Evolutionary conservation across 2,329 filamentous ascomycete species (phyloP).

Genomic region (Verticillium longisporum): DNA sequence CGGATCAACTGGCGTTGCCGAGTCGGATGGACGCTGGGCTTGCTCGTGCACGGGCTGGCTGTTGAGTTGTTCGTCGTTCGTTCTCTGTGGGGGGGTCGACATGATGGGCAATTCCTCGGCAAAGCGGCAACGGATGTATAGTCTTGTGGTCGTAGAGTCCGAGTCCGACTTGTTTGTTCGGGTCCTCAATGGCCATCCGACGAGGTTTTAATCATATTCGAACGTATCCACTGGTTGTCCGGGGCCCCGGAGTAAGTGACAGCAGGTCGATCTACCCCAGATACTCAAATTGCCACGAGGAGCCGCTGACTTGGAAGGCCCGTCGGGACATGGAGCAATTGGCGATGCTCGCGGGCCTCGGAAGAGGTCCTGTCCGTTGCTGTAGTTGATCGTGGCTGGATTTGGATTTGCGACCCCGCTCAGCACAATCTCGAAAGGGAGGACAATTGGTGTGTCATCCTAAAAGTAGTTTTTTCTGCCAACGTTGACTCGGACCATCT

Average conservation of each 20-base stretch:
- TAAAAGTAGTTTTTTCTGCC: not conserved
- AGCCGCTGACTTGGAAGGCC: not conserved
- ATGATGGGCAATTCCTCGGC: not conserved
- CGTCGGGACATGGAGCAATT: not conserved
- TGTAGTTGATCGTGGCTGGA: not conserved
- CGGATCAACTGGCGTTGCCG: not conserved
- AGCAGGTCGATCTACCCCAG: not conserved
- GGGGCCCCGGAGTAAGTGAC: not conserved
- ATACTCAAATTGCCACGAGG: not conserved
- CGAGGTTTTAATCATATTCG: not conserved
- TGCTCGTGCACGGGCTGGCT: not conserved
- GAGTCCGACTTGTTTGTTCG: not conserved
- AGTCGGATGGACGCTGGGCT: not conserved
- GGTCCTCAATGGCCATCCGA: not conserved
- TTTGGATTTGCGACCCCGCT: not conserved
- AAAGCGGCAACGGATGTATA: not conserved
- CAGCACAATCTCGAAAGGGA: not conserved
- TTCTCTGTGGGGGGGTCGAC: not conserved
- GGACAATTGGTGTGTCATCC: not conserved
- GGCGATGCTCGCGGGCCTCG: not conserved
- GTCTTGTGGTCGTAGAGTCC: not conserved
- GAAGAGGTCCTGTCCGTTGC: not conserved
- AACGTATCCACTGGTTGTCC: not conserved
- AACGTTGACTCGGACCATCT: not conserved
- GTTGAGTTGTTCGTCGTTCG: not conserved